These are phyloP conservation scores for Boletus rufocinnamomeus DNA, from an alignment of 768 basidiomycete genomes.

Conservation along the genomic window DNA sequence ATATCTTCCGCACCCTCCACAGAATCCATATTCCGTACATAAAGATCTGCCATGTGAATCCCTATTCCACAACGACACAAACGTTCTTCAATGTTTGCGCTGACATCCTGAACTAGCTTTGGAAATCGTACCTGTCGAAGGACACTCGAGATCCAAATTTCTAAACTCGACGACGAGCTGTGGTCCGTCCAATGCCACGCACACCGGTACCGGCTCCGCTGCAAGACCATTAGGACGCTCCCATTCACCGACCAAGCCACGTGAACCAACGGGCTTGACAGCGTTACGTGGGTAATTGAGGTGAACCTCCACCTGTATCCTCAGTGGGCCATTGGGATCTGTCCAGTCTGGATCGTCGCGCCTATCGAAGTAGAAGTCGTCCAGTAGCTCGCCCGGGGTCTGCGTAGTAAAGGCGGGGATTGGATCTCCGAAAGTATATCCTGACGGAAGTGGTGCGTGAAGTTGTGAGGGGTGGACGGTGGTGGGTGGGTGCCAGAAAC, in stretches of 20 bases:
- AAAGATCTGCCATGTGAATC: not conserved
- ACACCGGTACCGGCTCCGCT: not conserved
- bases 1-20: slow-evolving; percentile 2
- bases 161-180: slow-evolving; percentile 5
- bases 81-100: not conserved
- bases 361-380: not conserved
- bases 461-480: slow-evolving; percentile 10
- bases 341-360: not conserved
- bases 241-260: slow-evolving; percentile 2
- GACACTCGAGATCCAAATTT: not conserved
- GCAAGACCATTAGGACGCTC: not conserved
- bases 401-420: not conserved
- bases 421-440: not conserved
- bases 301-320: not conserved
- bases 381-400: slow-evolving; percentile 13
- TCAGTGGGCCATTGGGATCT: not conserved
- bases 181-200: not conserved
- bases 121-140: slow-evolving; percentile 7
- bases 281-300: not conserved
- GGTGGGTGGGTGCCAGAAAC: slow-evolving; percentile 6
- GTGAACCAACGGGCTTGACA: not conserved
- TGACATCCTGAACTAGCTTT: not conserved
- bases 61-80: not conserved
- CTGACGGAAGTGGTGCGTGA: not conserved
- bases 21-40: accelerated